These are phyloP conservation scores for Acidiella bohemica DNA, from an alignment of 495 filamentous ascomycete species.

Conservation along the genomic window DNA sequence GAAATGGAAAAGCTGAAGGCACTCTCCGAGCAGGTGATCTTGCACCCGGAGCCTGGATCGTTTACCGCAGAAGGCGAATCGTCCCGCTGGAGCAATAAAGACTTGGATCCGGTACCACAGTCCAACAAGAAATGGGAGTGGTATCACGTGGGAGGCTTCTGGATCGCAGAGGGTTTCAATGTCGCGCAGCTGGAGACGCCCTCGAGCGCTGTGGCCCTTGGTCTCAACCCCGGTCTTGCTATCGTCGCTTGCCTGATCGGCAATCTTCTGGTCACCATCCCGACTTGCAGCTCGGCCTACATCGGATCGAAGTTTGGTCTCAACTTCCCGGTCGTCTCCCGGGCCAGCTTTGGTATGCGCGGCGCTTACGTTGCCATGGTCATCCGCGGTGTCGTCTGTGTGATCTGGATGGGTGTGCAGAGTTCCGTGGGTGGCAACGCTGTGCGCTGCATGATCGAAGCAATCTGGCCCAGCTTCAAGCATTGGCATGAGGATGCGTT, in stretches of 20 bases:
- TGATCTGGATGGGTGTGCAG: conserved; percentile 63
- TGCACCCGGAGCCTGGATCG: conserved; percentile 9
- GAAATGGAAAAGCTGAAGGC: conserved; percentile 2
- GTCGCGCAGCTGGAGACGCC: conserved; percentile 10
- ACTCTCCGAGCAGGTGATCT: not conserved
- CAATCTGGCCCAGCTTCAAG: conserved; percentile 44
- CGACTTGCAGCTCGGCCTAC: conserved; percentile 4
- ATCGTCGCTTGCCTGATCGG: conserved; percentile 13
- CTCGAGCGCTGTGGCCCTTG: conserved; percentile 6
- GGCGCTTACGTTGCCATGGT: conserved; percentile 54
- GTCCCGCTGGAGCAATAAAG: conserved; percentile 8
- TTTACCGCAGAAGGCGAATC: conserved; percentile 14
- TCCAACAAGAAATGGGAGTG: conserved; percentile 16
- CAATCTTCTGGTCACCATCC: conserved; percentile 10
- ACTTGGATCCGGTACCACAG: conserved; percentile 16
- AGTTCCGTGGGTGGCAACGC: conserved; percentile 52
- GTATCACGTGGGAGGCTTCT: conserved; percentile 18
- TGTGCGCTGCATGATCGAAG: conserved; percentile 51
- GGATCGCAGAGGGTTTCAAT: conserved; percentile 17
- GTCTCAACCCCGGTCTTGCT: conserved; percentile 12
- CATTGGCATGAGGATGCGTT: conserved; percentile 1
- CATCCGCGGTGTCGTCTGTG: conserved; percentile 48
- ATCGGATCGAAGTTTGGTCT: conserved; percentile 8
- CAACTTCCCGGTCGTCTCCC: conserved; percentile 10
- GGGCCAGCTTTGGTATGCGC: conserved; percentile 15